These are phyloP conservation scores for Calocybe indica DNA, from an alignment of 768 basidiomycete species.

Conservation along the genomic window DNA sequence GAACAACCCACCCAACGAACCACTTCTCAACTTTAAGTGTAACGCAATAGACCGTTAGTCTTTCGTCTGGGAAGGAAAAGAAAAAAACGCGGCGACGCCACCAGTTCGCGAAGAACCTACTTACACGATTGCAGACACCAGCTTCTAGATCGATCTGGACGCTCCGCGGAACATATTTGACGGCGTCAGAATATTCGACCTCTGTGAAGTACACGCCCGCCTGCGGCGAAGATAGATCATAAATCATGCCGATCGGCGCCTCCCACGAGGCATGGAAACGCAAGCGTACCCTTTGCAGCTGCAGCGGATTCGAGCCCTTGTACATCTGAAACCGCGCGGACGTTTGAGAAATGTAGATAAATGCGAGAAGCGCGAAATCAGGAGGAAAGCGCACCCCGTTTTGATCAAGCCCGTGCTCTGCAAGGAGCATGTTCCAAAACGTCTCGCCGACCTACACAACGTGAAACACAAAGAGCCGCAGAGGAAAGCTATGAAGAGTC, in stretches of 20 bases:
- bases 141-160: slow-evolving; percentile 88
- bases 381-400: slow-evolving; percentile 46
- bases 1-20: slow-evolving; percentile 70
- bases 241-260: neutral
- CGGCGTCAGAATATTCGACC: slow-evolving; percentile 40
- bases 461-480: neutral
- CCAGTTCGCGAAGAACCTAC: slow-evolving; percentile 16
- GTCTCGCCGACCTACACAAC: slow-evolving; percentile 57
- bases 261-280: neutral
- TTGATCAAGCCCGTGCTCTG: slow-evolving; percentile 78
- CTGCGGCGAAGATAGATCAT: slow-evolving; percentile 25
- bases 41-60: neutral
- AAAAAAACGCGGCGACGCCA: neutral
- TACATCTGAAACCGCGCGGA: slow-evolving; percentile 42
- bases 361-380: neutral
- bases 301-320: slow-evolving; percentile 65
- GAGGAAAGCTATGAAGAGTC: slow-evolving; percentile 12
- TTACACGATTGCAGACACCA: slow-evolving; percentile 75
- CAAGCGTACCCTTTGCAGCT: slow-evolving; percentile 59
- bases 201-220: slow-evolving; percentile 81
- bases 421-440: slow-evolving; percentile 87
- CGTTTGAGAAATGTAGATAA: neutral
- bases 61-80: no score
- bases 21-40: slow-evolving; percentile 50
- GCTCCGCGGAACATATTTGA: slow-evolving; percentile 86